Evolutionary conservation across 2,329 filamentous ascomycete genomes (phyloP), one percentile per base, ranked within the genome.

Genomic region (Microsporum ferrugineum): DNA sequence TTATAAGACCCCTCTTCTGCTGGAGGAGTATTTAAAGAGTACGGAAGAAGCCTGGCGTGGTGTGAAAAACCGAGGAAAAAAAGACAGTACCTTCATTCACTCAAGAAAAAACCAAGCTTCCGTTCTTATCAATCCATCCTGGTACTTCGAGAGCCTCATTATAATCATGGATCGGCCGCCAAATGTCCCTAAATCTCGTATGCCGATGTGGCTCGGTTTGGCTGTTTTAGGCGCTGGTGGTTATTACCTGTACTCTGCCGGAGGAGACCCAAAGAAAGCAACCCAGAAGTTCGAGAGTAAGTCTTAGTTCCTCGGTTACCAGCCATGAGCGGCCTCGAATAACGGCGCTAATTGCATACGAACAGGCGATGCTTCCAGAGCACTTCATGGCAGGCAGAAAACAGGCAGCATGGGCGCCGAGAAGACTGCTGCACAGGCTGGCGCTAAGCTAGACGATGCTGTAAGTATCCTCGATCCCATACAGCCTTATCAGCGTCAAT

Each of bases 201-300:
- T 70, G 39, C 67, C 68, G 17, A 61, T 75, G 43, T 75, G 71
- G 67, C 66, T 77, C 36, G 73, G 86, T 68, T 75, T 84, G 66
- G 82, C 80, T 63, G 84, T 83, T 66, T 86, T 82, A 36, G 84
- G 83, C 68, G 87, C 85, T 65, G 78, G 85, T 62, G 90, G 88
- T 49, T 97, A 96, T 81, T 97, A 97, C 79, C 82, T 97, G 65
- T 99, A 95, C 80, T 81, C 77, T 58, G 88, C 91, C 14, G 92
- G 92, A 64, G 91, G 92, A 62, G 83, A 85, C 73, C 81, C 89
- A 58, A 89, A 88, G 75, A 84, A 82, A 57, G 92, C 91, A n/a
- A 84, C 91, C 81, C 88, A 92, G 80, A 81, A 94, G 74, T 82
- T 88, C 67, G 88, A 96, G 79, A 83, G 92, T 96, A 78, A 53